Conservation (phyloP, 352 stramenopile genomes). For the Thraustochytrium aureum region DNA sequence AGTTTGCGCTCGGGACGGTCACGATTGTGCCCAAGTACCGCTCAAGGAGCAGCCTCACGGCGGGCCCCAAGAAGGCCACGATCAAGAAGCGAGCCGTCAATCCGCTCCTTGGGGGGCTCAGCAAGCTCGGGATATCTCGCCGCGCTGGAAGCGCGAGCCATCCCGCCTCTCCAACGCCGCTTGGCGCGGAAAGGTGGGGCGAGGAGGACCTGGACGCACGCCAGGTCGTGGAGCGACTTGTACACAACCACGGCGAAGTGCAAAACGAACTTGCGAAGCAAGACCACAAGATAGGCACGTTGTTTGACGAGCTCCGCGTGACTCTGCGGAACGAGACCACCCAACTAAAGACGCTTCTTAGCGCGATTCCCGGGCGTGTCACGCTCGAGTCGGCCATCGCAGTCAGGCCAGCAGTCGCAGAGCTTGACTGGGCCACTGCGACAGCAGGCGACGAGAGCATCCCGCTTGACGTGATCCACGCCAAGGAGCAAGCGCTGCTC, state of each 20-base stretch:
- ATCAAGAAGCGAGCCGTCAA: not conserved
- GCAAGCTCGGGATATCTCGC: too few relatives aligned
- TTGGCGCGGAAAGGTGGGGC: conserved; percentile 15
- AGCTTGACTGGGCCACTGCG: too few relatives aligned
- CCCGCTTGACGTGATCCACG: conserved; percentile 14
- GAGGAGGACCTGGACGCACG: conserved; percentile 36
- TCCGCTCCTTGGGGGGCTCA: not conserved
- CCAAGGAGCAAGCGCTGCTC: conserved; percentile 43
- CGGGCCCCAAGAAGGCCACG: not conserved
- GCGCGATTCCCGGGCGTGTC: too few relatives aligned
- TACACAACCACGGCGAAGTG: conserved; percentile 28
- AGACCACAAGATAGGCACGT: conserved; percentile 8
- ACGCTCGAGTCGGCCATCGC: too few relatives aligned
- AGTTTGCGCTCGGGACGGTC: conserved; percentile 41
- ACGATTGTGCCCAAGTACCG: conserved; percentile 17
- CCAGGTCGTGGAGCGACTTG: conserved; percentile 37
- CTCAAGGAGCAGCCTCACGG: not conserved
- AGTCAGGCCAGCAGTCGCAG: too few relatives aligned
- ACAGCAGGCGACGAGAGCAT: not conserved
- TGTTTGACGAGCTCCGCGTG: not conserved
- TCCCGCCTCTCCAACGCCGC: not conserved
- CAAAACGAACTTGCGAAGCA: not conserved
- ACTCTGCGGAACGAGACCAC: not conserved
- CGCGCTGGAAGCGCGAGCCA: too few relatives aligned
- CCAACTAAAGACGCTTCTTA: conserved; percentile 18